phyloP scores from a whole-genome alignment of 345 rosid species.

The Kandelia obovata region DNA sequence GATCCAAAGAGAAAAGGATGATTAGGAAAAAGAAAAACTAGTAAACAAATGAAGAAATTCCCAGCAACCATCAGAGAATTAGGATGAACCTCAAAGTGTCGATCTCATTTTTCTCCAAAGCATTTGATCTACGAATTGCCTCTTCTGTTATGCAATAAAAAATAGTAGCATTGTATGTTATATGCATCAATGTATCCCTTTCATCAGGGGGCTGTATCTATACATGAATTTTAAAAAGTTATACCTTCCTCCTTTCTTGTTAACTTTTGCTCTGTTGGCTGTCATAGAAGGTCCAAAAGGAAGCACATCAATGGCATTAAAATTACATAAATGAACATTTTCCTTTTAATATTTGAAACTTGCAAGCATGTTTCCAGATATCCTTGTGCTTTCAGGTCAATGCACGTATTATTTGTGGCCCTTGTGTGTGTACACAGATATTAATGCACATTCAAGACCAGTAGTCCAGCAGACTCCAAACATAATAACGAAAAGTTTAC shows the following conservation, averaged over 20 bases:
- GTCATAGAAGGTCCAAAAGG: constrained; percentile 23
- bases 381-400: not conserved
- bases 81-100: constrained; percentile 62
- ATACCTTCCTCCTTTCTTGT: constrained; percentile 83
- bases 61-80: constrained; percentile 6
- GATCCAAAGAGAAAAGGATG: constrained; percentile 20
- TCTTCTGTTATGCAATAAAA: constrained; percentile 53
- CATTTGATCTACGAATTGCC: constrained; percentile 63
- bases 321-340: not conserved
- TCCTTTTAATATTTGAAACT: not conserved
- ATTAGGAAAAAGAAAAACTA: not conserved
- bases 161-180: not conserved
- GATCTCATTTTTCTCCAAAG: constrained; percentile 57
- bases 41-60: not conserved
- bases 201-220: not conserved
- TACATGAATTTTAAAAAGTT: constrained; percentile 17
- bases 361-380: not conserved
- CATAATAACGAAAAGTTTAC: too few relatives aligned
- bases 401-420: not conserved
- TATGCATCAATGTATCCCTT: not conserved
- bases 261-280: constrained; percentile 78
- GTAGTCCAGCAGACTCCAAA: not conserved
- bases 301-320: constrained; percentile 19
- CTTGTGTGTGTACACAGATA: not conserved
- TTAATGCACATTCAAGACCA: not conserved